Base-by-base conservation (phyloP, 768 basidiomycete species). In the Pisolithus sp. region DNA sequence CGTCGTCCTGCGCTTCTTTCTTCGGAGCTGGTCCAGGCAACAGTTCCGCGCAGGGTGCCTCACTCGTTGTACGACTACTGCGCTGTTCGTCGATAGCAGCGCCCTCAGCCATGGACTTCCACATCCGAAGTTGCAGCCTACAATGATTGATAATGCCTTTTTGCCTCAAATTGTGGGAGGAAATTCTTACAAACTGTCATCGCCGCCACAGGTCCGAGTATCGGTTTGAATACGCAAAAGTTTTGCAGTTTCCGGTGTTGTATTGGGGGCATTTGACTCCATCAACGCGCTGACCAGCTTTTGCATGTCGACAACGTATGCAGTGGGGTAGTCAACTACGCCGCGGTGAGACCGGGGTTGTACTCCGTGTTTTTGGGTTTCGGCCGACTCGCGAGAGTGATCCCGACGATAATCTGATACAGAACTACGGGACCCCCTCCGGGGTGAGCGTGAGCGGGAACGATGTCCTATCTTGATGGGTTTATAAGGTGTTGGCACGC, bases 181-280 rank as follows among this genome's bases (percentile, higher is more conserved):
- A 57, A 15, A 30, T 8, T 62, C 77, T 61, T 56, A 79, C 79
- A 68, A 67, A 31, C 76, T 75, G 58, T 80, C 79, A 46, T 79
- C 77, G 0, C 78, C 79, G 8, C 78, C 77, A 61, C 77, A 79
- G 56, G 71, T 71, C 8, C 65, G 68, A 21, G 60, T 65, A 30
- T 70, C 63, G 0, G 64, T 60, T 18, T 66, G 57, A 55, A 74
- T 51, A 21, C 54, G 60, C 41, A 80, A 48, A 7, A 59, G 55
- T 20, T 62, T 65, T 24, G 74, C 73, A 10, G 73, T 71, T 3
- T 53, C 51, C 7, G 66, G 64, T 12, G 68, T 58, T 18, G 57
- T 57, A 7, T 56, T 37, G 2, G 63, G 65, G 0, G 67, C 50
- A 1, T 48, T 47, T 7, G 57, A 61, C 43, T 71, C 63, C 73